Base-by-base conservation (phyloP, 2,329 filamentous ascomycete species). In the Xylariales sp. region DNA sequence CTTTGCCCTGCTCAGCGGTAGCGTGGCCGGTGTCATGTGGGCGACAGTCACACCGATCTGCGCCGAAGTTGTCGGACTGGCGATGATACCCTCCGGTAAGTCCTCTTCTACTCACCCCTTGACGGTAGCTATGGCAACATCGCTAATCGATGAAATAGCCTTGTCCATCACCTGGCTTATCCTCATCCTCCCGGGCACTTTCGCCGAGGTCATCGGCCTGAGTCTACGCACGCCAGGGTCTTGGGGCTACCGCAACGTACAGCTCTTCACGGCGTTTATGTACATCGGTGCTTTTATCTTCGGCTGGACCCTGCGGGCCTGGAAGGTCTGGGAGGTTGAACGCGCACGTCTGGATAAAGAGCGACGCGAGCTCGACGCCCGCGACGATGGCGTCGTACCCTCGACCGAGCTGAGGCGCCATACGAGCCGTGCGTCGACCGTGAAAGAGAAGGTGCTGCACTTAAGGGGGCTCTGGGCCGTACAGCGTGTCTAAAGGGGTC, bases 161-260 rank as follows among this genome's bases (percentile, higher is more conserved):
- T 79, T 95, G 46, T 92, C 88, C 61, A 83, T 95, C 18, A 86
- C 89, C 23, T 95, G 92, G 92, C 75, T 94, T 32, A 83, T 89
- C 5, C 84, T 95, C 16, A 87, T 91, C 5, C 77, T 93, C 9
- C 93, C 92, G 0, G 87, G 87, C 12, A 93, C 90, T 0, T 93
- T 90, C 71, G 85, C 88, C 45, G 88, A 90, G 71, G 86, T 87
- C 1, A 91, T 91, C 70, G 90, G 85, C 2, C 78, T 92, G 48
- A 81, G 86, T 60, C 84, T 91, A 36, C 82, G 83, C 64, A 72
- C 78, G 73, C 60, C 79, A 18, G 75, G 83, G 45, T 32, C 79
- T 0, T 78, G 80, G 34, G 83, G 84, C 23, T 89, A 88, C 65
- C 78, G 87, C 2, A 77, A 84, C 9, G 83, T 84, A 0, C 85